These are phyloP conservation scores for Komagataella phaffii DNA, from an alignment of 805 yeast species.

Conservation along the genomic window DNA sequence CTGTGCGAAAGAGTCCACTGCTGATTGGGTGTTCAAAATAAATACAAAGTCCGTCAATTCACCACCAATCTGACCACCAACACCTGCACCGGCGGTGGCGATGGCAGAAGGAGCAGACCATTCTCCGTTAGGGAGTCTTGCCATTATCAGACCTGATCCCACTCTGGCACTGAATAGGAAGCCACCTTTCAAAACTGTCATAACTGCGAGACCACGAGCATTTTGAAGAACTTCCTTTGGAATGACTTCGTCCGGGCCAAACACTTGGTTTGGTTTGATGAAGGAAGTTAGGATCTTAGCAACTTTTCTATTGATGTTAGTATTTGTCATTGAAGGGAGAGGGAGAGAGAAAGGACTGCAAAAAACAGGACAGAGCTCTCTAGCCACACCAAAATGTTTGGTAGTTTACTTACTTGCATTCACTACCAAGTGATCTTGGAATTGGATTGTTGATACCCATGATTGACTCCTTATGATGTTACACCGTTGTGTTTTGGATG, in stretches of 20 bases:
- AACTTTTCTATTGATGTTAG: slow-evolving; percentile 48
- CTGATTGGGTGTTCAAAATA: slow-evolving; percentile 73
- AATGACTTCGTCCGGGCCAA: slow-evolving; percentile 79
- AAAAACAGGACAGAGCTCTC: neutral
- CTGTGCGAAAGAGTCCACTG: slow-evolving; percentile 90
- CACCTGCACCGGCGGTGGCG: slow-evolving; percentile 96
- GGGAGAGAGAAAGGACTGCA: slow-evolving; percentile 1
- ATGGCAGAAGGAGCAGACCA: slow-evolving; percentile 99
- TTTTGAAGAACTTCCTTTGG: slow-evolving; percentile 79
- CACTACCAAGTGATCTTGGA: slow-evolving; percentile 80
- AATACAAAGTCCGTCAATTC: slow-evolving; percentile 94
- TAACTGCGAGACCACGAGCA: slow-evolving; percentile 85
- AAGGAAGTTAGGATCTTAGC: slow-evolving; percentile 85
- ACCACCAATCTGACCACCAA: slow-evolving; percentile 95
- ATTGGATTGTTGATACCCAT: slow-evolving; percentile 91
- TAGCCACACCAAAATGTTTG: neutral
- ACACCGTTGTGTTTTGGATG: neutral
- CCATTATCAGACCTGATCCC: slow-evolving; percentile 92
- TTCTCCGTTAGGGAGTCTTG: slow-evolving; percentile 83
- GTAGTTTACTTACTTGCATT: slow-evolving; percentile 57
- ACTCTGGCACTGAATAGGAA: slow-evolving; percentile 94
- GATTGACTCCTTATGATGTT: neutral
- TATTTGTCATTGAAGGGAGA: neutral
- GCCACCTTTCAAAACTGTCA: slow-evolving; percentile 95
- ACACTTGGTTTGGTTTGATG: slow-evolving; percentile 86